Evolutionary conservation across 495 filamentous ascomycete species (phyloP), one percentile per base, ranked within the genome.

Genomic region (Penicillium daleae): DNA sequence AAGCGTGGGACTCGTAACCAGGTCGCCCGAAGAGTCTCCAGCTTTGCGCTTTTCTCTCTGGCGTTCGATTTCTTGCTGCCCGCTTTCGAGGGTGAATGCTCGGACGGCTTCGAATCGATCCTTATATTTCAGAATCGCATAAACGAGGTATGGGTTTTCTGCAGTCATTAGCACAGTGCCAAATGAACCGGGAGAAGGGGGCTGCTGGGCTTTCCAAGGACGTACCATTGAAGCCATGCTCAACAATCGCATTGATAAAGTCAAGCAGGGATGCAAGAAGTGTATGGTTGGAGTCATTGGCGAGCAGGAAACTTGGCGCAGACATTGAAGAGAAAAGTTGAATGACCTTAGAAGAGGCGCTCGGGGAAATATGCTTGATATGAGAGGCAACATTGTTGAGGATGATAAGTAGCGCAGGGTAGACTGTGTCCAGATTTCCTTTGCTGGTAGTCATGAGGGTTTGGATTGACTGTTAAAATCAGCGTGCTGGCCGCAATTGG

Each of bases 311-410:
- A 27, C 87, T 90, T 1, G 96, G 96, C 1, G 95, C 90, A 7
- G 95, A 97, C 92, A 98, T 97, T 2, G 90, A 95, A 19, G 89
- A 87, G 75, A 94, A 98, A 8, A 98, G 81, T 64, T 98, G 92
- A 49, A 97, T 79, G 49, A 97, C 76, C 76, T 92, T 97, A 24
- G 87, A 86, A 68, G 91, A 90, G 12, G 92, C 85, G 7, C 85
- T 80, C n/a, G 85, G 80, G 32, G 89, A 90, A 35, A 97, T 76
- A 19, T 88, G 84, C 62, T 96, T 86, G 8, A 96, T 77, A 70
- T 96, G 90, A 10, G 95, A 86, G 8, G 92, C 88, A 40, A 97
- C 85, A 69, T 99, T 99, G 75, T 93, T 95, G 66, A 98, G 88
- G 50, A 97, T 91, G 1, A 94, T 92, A 49, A 99, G 80, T 10